Base-by-base conservation (phyloP, 2,329 filamentous ascomycete species). In the Neophaeococcomyces aloes region DNA sequence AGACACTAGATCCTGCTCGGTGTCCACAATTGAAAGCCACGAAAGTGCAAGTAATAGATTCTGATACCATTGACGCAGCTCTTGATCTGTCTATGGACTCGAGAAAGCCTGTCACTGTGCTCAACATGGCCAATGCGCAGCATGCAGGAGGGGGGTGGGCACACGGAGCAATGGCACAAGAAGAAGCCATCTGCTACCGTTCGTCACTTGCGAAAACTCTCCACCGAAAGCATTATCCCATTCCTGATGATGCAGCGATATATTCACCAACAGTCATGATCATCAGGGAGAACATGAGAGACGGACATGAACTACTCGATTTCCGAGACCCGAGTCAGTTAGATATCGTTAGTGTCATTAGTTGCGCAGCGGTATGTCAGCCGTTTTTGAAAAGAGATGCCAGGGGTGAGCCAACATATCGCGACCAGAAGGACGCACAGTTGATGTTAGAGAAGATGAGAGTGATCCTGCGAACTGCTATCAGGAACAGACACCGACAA, bases 181-280 rank as follows among this genome's bases (percentile, higher is more conserved):
- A 85, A 61, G 81, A 85, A 63, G 71, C 74, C 2, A 67, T 85
- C 5, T 84, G 78, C 61, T 79, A 78, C 56, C 73, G 79, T 33
- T 76, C 70, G 44, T 70, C 59, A 30, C 60, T 69, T 7, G 56
- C 50, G 44, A 59, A 56, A 27, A 62, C 62, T 2, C 56, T 69
- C n/a, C 63, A 66, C 29, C 29, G 38, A 7, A 39, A 53, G 3
- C 71, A 71, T 54, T 81, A 81, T 56, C 76, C 76, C 0, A 64
- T 76, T 46, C 61, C 62, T 18, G 59, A 66, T 11, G 60, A 66
- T 4, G 68, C 68, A 43, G 73, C 66, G 1, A 60, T 83, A 27
- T 82, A 82, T 59, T 72, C 75, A 0, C 78, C 76, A 0, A 68
- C 68, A 8, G 74, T 82, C 3, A 62, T 80, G 8, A 61, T 82